These are phyloP conservation scores for Tulasnella sp. DNA, from an alignment of 768 basidiomycete genomes.

Conservation along the genomic window DNA sequence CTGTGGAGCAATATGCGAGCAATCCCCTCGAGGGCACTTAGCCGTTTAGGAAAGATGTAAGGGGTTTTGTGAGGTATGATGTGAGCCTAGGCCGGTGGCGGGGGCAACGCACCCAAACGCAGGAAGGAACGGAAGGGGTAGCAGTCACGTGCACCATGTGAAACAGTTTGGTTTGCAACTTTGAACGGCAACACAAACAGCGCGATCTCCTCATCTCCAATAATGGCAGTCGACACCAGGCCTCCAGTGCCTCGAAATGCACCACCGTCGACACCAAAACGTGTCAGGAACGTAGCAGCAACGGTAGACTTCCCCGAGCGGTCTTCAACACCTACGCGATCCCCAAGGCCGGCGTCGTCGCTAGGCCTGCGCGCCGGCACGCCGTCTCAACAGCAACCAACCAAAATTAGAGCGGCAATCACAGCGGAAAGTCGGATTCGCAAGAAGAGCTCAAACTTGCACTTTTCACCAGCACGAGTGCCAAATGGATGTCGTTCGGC, in stretches of 20 bases:
- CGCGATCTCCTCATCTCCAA: not conserved
- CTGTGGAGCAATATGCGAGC: too few species aligned
- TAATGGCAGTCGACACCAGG: not conserved
- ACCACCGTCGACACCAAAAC: not conserved
- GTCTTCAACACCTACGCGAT: not conserved
- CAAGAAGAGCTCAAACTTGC: constrained; percentile 19
- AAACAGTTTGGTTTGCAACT: not conserved
- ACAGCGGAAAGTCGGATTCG: constrained; percentile 12
- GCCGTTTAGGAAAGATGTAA: too few species aligned
- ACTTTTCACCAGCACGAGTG: not conserved
- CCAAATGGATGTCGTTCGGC: not conserved
- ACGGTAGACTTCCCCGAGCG: not conserved
- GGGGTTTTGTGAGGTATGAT: too few species aligned
- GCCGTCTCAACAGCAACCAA: constrained; percentile 19
- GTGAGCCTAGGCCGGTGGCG: too few species aligned
- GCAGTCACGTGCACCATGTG: not conserved
- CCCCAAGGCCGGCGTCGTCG: not conserved
- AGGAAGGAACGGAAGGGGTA: too few species aligned
- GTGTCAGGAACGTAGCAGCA: not conserved
- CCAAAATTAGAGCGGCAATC: constrained; percentile 9
- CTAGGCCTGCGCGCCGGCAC: not conserved
- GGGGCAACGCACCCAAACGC: too few species aligned
- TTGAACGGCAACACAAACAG: not conserved
- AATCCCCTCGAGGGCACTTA: too few species aligned
- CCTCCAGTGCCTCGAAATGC: not conserved